Conservation (phyloP, 83 land plant genomes). For the Isoetes engelmannii region DNA sequence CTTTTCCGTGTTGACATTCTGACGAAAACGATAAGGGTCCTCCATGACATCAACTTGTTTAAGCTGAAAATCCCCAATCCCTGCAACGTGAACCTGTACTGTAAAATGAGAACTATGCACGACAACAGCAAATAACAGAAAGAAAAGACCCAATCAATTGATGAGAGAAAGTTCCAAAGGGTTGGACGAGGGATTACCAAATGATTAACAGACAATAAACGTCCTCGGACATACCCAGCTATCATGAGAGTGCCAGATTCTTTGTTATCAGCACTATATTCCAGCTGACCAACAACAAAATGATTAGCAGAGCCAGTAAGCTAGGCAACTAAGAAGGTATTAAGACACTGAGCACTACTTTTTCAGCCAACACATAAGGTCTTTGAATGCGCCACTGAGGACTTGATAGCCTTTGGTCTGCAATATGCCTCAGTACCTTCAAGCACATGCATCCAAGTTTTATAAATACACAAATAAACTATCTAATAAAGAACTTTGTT, state of each 20-base stretch:
- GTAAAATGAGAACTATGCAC: not conserved
- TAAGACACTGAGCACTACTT: constrained; percentile 9
- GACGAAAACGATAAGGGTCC: constrained; percentile 64
- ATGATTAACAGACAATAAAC: constrained; percentile 67
- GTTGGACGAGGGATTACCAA: constrained; percentile 41
- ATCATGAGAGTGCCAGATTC: constrained; percentile 56
- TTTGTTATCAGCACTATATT: constrained; percentile 30
- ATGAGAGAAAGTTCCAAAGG: not conserved
- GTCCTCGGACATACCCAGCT: constrained; percentile 79
- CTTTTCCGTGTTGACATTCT: constrained; percentile 12
- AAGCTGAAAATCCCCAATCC: constrained; percentile 82
- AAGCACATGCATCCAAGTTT: constrained; percentile 1
- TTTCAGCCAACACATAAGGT: constrained; percentile 24
- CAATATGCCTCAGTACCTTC: constrained; percentile 25
- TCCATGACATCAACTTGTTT: constrained; percentile 57
- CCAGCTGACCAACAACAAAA: constrained; percentile 36
- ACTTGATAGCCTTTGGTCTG: constrained; percentile 23
- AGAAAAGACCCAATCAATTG: not conserved
- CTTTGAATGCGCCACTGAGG: constrained; percentile 28
- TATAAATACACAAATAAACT: not conserved
- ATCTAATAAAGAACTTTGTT: not conserved
- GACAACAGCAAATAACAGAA: not conserved
- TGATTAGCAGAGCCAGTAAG: not conserved
- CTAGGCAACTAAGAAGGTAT: not conserved
- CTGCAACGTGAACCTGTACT: constrained; percentile 76